These are phyloP conservation scores for Raffaelea ambrosiae DNA, from an alignment of 2,329 filamentous ascomycete genomes.

Conservation along the genomic window DNA sequence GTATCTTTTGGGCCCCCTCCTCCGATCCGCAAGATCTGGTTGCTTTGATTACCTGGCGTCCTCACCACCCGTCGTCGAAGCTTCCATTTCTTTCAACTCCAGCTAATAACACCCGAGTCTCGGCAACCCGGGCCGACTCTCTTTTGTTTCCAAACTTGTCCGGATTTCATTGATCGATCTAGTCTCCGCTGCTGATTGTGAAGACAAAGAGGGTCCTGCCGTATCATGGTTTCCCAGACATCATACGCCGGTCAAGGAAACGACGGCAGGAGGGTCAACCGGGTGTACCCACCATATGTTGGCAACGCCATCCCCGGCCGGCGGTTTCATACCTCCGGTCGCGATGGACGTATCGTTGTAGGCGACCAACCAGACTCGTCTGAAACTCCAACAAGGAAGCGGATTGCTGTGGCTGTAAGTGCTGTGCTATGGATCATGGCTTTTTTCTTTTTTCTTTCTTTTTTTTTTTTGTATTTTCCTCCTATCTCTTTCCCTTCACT, in stretches of 20 bases:
- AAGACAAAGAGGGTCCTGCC: conserved; percentile 6
- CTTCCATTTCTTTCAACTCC: neutral
- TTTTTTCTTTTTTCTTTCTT: neutral
- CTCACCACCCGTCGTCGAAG: neutral
- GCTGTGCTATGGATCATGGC: neutral
- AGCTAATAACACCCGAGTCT: neutral
- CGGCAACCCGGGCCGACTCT: no score
- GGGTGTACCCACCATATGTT: conserved; percentile 28
- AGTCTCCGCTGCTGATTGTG: conserved; percentile 6
- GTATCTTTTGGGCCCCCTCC: neutral
- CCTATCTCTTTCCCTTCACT: neutral
- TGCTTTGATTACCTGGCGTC: neutral
- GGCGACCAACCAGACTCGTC: conserved; percentile 31
- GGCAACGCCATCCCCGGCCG: conserved; percentile 11
- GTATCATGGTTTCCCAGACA: conserved; percentile 33
- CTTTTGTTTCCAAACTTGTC: neutral
- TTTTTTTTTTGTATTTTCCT: conserved; percentile 2
- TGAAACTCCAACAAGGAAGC: conserved; percentile 40
- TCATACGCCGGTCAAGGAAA: conserved; percentile 21
- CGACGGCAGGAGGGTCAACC: conserved; percentile 32
- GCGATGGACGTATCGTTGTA: conserved; percentile 29
- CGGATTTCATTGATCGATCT: neutral
- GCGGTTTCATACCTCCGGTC: conserved; percentile 21
- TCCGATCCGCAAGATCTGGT: neutral
- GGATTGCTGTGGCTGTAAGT: conserved; percentile 52